Percentiles rank a stretch among this genome's conserved stretches.
Evolutionary conservation across 495 filamentous ascomycete genomes (phyloP).

Genomic region (Penicillium paxilli): DNA sequence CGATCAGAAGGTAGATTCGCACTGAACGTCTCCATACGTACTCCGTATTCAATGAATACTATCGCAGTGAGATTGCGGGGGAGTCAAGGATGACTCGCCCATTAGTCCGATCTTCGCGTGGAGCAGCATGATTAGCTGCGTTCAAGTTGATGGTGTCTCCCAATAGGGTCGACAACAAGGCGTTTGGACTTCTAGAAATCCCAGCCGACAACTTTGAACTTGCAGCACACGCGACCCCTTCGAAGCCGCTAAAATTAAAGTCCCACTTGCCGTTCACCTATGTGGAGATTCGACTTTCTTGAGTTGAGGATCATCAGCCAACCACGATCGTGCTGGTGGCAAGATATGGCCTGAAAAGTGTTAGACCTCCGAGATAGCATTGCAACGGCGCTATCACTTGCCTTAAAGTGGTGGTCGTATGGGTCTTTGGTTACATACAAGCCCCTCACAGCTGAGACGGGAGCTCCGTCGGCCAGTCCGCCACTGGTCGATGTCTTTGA

Average conservation of each 20-base stretch:
- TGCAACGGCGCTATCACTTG: slow-evolving; percentile 11
- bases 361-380: slow-evolving; percentile 10
- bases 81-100: too few species aligned
- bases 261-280: background rate
- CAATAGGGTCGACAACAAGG: background rate
- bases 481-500: background rate
- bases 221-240: slow-evolving; percentile 1
- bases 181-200: slow-evolving; percentile 1
- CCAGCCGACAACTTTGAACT: background rate
- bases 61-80: too few species aligned
- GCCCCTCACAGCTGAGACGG: slow-evolving; percentile 12
- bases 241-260: background rate
- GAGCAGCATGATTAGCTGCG: background rate
- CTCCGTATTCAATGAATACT: too few species aligned
- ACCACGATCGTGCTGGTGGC: slow-evolving; percentile 12
- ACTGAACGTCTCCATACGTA: too few species aligned
- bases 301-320: slow-evolving; percentile 1
- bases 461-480: slow-evolving; percentile 17
- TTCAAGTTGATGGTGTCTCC: background rate
- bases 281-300: slow-evolving; percentile 3
- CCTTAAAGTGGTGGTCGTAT: background rate
- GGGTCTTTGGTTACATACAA: slow-evolving; percentile 16
- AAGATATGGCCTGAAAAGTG: slow-evolving; percentile 10
- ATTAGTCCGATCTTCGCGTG: background rate
- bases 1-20: too few species aligned